These are phyloP conservation scores for Mycena amicta DNA, from an alignment of 768 basidiomycete genomes.

Conservation along the genomic window DNA sequence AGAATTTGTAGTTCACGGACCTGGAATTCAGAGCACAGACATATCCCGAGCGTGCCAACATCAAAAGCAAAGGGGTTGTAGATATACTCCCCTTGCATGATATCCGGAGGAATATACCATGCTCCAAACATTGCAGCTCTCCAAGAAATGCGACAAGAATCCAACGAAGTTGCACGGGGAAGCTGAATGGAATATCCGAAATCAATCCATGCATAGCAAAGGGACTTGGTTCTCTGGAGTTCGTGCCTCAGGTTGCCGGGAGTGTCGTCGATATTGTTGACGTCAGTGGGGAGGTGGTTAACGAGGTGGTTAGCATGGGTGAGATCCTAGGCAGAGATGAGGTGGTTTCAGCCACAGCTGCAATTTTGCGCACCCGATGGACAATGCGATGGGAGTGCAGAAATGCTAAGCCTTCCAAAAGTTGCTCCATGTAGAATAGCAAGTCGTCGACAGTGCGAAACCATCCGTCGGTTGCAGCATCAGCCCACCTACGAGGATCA, in stretches of 20 bases:
- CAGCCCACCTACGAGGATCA: conserved; percentile 21
- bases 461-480: not conserved
- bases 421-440: too few relatives aligned
- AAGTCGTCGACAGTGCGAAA: too few relatives aligned
- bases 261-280: not conserved
- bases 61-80: conserved; percentile 31
- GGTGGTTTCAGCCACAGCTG: too few relatives aligned
- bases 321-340: too few relatives aligned
- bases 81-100: conserved; percentile 25
- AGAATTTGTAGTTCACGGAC: not conserved
- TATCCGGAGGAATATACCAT: conserved; percentile 8
- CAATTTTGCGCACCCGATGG: too few relatives aligned
- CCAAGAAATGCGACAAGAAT: not conserved
- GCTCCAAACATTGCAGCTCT: not conserved
- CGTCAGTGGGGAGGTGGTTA: not conserved
- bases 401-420: too few relatives aligned
- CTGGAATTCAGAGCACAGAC: not conserved
- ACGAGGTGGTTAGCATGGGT: too few relatives aligned
- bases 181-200: too few relatives aligned
- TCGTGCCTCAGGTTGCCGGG: not conserved
- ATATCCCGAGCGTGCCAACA: not conserved
- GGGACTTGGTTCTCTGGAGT: too few relatives aligned
- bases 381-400: too few relatives aligned
- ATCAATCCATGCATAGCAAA: not conserved
- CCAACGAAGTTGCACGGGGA: not conserved